Conservation (phyloP, 176 grass and related monocot species). For the Carex scoparia region DNA sequence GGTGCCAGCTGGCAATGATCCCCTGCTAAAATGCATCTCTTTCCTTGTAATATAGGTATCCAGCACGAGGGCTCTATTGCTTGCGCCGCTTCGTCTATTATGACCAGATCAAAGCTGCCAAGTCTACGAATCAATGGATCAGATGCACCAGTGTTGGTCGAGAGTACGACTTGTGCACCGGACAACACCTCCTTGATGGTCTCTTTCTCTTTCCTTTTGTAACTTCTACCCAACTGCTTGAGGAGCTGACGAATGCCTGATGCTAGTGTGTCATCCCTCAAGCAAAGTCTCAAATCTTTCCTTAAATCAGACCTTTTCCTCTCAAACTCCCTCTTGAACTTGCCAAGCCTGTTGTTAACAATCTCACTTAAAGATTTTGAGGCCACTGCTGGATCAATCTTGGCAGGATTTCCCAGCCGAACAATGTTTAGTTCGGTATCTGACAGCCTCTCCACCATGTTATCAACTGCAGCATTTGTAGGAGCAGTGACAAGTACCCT, state of each 20-base stretch:
- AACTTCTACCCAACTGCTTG: conserved; percentile 80
- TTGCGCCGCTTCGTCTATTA: conserved; percentile 91
- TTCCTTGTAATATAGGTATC: conserved; percentile 95
- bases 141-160: conserved; percentile 77
- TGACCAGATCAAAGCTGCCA: conserved; percentile 73
- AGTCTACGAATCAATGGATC: conserved; percentile 69
- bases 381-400: conserved; percentile 58
- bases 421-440: conserved; percentile 67
- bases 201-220: conserved; percentile 87
- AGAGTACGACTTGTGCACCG: conserved; percentile 65
- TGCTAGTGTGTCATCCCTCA: conserved; percentile 87
- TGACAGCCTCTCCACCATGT: conserved; percentile 77
- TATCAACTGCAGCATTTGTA: conserved; percentile 81
- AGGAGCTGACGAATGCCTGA: conserved; percentile 85
- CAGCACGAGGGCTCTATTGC: conserved; percentile 83
- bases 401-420: conserved; percentile 87
- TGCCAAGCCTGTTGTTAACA: conserved; percentile 59
- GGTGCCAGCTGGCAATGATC: conserved; percentile 90
- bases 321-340: conserved; percentile 84
- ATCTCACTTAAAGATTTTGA: conserved; percentile 79
- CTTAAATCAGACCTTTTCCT: conserved; percentile 86
- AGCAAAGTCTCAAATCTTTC: conserved; percentile 81
- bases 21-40: conserved; percentile 72
- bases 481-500: conserved; percentile 77
- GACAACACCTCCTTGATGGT: conserved; percentile 79